Conservation (phyloP, 2,329 filamentous ascomycete genomes). For the Zymoseptoria crescenta region DNA sequence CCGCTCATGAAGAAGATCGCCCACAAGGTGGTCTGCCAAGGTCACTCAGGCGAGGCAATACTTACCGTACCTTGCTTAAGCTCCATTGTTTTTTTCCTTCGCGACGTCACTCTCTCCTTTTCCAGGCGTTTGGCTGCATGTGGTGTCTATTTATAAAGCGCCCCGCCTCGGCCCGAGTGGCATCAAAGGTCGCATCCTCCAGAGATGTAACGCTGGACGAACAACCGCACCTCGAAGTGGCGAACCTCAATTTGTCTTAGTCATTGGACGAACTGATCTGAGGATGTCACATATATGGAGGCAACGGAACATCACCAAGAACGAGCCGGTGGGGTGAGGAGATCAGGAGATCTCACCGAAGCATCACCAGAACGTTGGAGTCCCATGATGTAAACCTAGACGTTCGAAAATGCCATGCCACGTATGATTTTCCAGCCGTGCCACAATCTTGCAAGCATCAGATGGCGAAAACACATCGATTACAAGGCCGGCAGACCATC, state of each 20-base stretch:
- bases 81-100: not conserved
- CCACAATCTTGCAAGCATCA: not conserved
- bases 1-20: not conserved
- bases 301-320: not conserved
- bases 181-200: not conserved
- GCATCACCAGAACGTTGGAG: not conserved
- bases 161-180: not conserved
- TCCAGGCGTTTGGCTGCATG: not conserved
- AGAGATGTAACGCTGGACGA: not conserved
- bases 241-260: not conserved
- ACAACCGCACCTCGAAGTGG: not conserved
- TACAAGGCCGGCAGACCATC: not conserved
- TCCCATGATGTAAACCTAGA: not conserved
- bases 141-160: not conserved
- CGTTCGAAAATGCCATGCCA: not conserved
- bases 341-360: not conserved
- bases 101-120: not conserved
- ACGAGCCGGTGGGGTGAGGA: not conserved
- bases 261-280: not conserved
- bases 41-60: not conserved
- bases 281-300: not conserved
- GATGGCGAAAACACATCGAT: not conserved
- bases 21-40: not conserved
- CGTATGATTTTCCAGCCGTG: not conserved
- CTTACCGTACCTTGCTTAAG: not conserved